phyloP scores from a whole-genome alignment of 179 eudicot genomes.

The Heliamphora pulchella region DNA sequence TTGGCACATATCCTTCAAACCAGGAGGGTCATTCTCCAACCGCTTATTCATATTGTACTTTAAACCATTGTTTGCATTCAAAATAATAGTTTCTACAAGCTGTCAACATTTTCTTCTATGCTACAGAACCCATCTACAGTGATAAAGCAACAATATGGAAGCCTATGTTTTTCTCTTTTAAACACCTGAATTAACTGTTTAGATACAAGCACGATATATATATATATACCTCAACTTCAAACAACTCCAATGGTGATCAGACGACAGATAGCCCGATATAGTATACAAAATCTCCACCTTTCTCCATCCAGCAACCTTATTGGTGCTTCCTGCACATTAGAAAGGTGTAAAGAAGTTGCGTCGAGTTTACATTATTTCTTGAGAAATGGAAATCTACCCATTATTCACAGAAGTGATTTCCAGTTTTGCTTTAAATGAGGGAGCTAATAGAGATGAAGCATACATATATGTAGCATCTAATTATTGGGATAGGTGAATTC shows the following conservation, averaged over 20 bases:
- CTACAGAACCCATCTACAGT: neutral
- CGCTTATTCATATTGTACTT: neutral
- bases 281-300: neutral
- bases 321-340: constrained; percentile 1
- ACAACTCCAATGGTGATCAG: neutral
- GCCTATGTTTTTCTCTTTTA: neutral
- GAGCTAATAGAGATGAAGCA: neutral
- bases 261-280: neutral
- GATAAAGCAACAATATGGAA: neutral
- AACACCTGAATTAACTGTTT: neutral
- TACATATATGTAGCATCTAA: neutral
- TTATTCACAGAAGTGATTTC: neutral
- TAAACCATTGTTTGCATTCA: neutral
- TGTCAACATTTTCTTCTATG: neutral
- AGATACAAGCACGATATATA: neutral
- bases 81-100: neutral
- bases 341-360: neutral
- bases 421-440: neutral
- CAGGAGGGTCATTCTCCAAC: neutral
- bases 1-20: neutral
- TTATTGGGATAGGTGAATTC: neutral
- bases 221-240: neutral
- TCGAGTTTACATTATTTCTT: neutral
- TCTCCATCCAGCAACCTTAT: neutral
- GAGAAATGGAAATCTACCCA: neutral